Percentiles rank a stretch among this genome's conserved stretches.
Evolutionary conservation across 768 basidiomycete species (phyloP).

Genomic region (Xerocomellus chrysenteron): DNA sequence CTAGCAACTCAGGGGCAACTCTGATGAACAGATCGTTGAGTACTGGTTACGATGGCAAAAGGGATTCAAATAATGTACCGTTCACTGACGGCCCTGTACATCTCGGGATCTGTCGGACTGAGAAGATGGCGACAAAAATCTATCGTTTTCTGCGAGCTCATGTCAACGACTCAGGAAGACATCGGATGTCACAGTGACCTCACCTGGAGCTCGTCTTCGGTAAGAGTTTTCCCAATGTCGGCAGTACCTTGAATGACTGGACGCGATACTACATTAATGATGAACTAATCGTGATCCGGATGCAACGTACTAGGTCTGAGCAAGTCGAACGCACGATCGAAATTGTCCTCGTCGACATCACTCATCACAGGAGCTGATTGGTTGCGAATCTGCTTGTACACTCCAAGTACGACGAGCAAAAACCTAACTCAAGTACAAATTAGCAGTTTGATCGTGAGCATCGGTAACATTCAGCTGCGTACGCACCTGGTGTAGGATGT

Average conservation of each 20-base stretch:
- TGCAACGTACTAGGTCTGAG: conserved; percentile 6
- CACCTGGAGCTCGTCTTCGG: conserved; percentile 8
- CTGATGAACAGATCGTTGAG: neutral
- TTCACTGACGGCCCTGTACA: neutral
- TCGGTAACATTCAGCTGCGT: too few species aligned
- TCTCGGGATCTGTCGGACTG: conserved; percentile 2
- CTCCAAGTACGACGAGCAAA: conserved; percentile 8
- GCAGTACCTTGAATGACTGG: conserved; percentile 10
- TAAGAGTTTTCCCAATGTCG: conserved; percentile 6
- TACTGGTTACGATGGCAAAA: neutral
- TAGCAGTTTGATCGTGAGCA: too few species aligned
- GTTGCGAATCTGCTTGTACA: conserved; percentile 15
- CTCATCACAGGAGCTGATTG: conserved; percentile 8
- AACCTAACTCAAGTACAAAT: neutral
- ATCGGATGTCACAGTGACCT: neutral
- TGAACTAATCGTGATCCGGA: neutral
- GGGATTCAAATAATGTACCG: neutral
- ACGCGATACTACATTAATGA: neutral
- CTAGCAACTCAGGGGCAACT: neutral
- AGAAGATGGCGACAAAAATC: neutral
- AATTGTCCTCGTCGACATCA: conserved; percentile 11
- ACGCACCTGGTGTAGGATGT: conserved; percentile 7
- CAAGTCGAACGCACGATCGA: conserved; percentile 11
- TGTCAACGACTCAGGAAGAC: neutral
- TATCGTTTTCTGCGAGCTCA: conserved; percentile 6